Evolutionary conservation across 1,284 basidiomycete species (phyloP), one percentile per base, ranked within the genome.

Genomic region (Coriolopsis trogii): DNA sequence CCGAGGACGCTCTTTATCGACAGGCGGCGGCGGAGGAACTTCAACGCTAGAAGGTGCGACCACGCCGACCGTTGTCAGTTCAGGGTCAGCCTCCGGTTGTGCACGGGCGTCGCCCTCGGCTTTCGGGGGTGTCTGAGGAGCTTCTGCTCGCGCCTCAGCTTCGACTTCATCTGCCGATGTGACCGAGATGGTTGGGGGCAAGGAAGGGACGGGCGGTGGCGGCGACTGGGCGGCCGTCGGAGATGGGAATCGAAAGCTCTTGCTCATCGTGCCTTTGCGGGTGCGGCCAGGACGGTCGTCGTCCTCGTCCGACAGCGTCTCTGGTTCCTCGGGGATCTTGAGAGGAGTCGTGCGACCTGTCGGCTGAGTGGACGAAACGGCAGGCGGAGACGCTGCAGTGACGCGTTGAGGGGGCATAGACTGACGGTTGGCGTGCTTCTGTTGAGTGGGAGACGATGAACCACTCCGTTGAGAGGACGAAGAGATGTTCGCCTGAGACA

Each of bases 221-320:
- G 56, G 31, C 12, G n/a, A n/a, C n/a, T 66, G 55, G n/a, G 57
- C 37, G 3, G 71, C 64, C 18, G 67, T 58, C 3, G 74, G 63
- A 23, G 79, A 71, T 23, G 88, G 89, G 73, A 91, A 92, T 62
- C 80, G 84, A 72, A 91, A 92, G 52, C 84, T 79, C 53, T 75
- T 80, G 64, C 89, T 87, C 87, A 91, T 91, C 41, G 84, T 86
- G 20, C 89, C 87, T 45, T 72, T 74, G 41, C 76, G 67, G 44
- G 58, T 55, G n/a, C 64, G 66, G 4, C 61, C 58, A 4, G 60
- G 50, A 13, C 49, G 59, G 21, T 58, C 59, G 28, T 49, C 57
- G 30, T 58, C 45, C 37, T 59, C 59, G n/a, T 63, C 50, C 29
- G 53, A 43, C 62, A 67, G 41, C 66, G 75, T 63, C 71, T 79